Evolutionary conservation across 441 rosid species (phyloP), one percentile per base, ranked within the genome.

Genomic region (Corymbia calophylla): DNA sequence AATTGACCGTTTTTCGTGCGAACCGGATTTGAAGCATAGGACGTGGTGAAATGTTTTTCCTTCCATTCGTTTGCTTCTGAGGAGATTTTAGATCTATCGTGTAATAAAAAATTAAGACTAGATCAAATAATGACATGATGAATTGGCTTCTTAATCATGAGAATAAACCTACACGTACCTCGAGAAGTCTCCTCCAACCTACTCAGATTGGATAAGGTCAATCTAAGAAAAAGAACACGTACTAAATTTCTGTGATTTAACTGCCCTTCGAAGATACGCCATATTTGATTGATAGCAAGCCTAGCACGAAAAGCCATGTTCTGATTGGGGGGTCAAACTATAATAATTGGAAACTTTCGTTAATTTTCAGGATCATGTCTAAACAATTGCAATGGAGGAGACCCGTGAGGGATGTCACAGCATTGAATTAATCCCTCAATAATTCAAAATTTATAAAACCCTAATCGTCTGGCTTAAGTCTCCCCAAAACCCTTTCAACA

Each of bases 21-120:
- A 25, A 58, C 23, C 11, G 29, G 25, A 58, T 23, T 23, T 58
- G n/a, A 13, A 58, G 25, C n/a, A 25, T 58, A 58, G 64, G n/a
- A 10, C 64, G 0, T 25, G 64, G 11, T 25, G 0, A 29, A 0
- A 1, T 0, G 11, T 1, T 58, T 58, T 58, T 58, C n/a, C 62
- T 58, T 58, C 62, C 14, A 29, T 58, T 58, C 29, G 25, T 58
- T 2, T 56, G 62, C 62, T 21, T 56, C 12, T 6, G 25, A 23
- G 64, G 64, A 25, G 64, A 58, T 58, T 58, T 58, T 23, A 21
- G 17, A 56, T 27, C 9, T 23, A 56, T 11, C 0, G 0, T 3
- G 5, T 9, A 1, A 2, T 58, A n/a, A 58, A 25, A 29, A 6
- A 17, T 62, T 15, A 14, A 6, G 29, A 12, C n/a, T 29, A 62